These are phyloP conservation scores for Tephrocybe sp. DNA, from an alignment of 768 basidiomycete genomes.

Conservation along the genomic window DNA sequence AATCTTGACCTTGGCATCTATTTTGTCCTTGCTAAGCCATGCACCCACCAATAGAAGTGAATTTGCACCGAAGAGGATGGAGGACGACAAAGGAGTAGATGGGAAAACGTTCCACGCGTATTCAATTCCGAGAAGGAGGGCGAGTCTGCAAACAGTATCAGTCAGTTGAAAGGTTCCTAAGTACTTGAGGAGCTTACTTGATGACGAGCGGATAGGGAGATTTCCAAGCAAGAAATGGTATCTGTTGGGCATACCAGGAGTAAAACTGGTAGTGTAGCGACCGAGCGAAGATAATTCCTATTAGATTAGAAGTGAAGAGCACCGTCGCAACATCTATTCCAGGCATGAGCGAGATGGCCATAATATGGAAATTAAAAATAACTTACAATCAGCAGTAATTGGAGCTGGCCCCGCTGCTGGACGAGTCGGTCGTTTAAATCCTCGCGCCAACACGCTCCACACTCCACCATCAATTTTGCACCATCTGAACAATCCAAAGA, in stretches of 20 bases:
- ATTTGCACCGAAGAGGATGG: constrained; percentile 27
- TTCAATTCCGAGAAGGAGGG: constrained; percentile 64
- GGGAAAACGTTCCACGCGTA: constrained; percentile 91
- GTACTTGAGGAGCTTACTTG: constrained; percentile 47
- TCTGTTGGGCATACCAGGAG: constrained; percentile 92
- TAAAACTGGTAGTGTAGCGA: constrained; percentile 99
- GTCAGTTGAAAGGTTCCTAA: constrained; percentile 2
- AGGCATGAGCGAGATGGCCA: constrained; percentile 13
- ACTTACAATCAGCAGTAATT: constrained; percentile 67
- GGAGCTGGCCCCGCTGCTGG: constrained; percentile 49
- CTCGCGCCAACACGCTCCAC: constrained; percentile 50
- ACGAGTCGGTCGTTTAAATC: constrained; percentile 46
- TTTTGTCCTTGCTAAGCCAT: constrained; percentile 27
- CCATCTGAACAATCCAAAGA: constrained; percentile 78
- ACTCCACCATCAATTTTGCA: constrained; percentile 73
- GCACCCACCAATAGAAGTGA: constrained; percentile 29
- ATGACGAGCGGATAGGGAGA: constrained; percentile 60
- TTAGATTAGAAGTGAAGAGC: constrained; percentile 88
- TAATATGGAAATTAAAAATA: neutral
- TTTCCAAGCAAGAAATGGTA: constrained; percentile 82
- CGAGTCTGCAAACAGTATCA: constrained; percentile 45
- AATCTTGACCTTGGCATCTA: constrained; percentile 12
- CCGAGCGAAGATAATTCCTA: constrained; percentile 89
- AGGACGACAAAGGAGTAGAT: constrained; percentile 53
- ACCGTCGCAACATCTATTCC: constrained; percentile 71